Conservation (phyloP, 768 basidiomycete genomes). For the Steccherinum ochraceum region DNA sequence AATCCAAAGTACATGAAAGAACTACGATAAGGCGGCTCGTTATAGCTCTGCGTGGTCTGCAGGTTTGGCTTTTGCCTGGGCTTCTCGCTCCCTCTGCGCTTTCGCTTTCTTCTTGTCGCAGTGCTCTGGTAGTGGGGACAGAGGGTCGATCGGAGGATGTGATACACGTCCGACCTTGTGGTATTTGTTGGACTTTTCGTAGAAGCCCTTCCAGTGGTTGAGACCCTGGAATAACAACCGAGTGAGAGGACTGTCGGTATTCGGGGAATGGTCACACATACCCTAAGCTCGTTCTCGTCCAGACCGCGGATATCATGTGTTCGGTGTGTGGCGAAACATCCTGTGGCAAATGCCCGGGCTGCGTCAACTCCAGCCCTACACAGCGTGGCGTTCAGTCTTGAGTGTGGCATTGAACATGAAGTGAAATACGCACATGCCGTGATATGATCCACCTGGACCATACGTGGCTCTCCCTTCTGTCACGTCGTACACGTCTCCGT, state of each 20-base stretch:
- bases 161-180: slow-evolving; percentile 67
- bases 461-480: slow-evolving; percentile 69
- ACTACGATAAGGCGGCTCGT: background rate
- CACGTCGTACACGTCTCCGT: slow-evolving; percentile 91
- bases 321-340: slow-evolving; percentile 85
- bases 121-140: slow-evolving; percentile 65
- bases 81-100: slow-evolving; percentile 16
- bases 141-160: slow-evolving; percentile 72
- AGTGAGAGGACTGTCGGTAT: background rate
- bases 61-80: slow-evolving; percentile 22
- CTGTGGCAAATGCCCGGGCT: slow-evolving; percentile 89
- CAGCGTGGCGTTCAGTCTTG: no score
- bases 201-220: slow-evolving; percentile 88
- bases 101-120: slow-evolving; percentile 60
- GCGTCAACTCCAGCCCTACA: slow-evolving; percentile 80
- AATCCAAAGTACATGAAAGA: background rate
- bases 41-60: background rate
- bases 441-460: slow-evolving; percentile 84
- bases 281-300: slow-evolving; percentile 66
- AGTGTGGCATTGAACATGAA: slow-evolving; percentile 4
- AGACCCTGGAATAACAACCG: slow-evolving; percentile 47
- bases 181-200: slow-evolving; percentile 76
- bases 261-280: slow-evolving; percentile 19
- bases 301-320: slow-evolving; percentile 90
- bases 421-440: slow-evolving; percentile 53